A percentile compares a stretch with the other conserved stretches of the same genome.
Evolutionary conservation across 2,329 filamentous ascomycete species (phyloP).

Genomic region (Cercospora zeina): DNA sequence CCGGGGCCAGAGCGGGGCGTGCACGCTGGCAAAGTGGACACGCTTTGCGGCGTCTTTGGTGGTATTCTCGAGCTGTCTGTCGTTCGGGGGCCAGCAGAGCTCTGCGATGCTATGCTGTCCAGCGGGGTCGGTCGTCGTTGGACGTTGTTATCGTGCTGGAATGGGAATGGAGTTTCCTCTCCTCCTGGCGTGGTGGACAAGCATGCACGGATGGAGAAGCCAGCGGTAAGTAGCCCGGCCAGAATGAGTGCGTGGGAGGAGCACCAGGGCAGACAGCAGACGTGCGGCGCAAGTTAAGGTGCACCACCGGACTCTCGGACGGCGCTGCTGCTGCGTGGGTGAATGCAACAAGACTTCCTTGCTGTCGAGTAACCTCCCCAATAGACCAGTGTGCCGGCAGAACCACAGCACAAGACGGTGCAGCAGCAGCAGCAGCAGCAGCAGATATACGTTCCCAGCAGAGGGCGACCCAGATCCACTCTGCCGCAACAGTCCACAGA

Average conservation of each 20-base stretch:
- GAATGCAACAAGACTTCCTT: conserved; percentile 36
- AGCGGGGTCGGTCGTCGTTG: conserved; percentile 18
- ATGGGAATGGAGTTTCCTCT: conserved; percentile 8
- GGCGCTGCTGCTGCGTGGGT: conserved; percentile 26
- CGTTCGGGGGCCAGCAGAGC: too few species aligned
- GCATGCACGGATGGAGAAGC: conserved; percentile 22
- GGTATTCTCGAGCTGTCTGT: neutral
- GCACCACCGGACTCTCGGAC: conserved; percentile 34
- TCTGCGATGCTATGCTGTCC: conserved; percentile 27
- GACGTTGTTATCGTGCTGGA: conserved; percentile 11
- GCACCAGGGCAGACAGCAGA: conserved; percentile 20
- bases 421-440: conserved; percentile 21
- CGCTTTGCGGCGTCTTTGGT: neutral
- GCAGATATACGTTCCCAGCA: conserved; percentile 30
- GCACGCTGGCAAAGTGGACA: conserved; percentile 20
- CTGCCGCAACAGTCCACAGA: conserved; percentile 22
- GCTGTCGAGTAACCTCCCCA: conserved; percentile 39
- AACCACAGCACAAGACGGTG: conserved; percentile 22
- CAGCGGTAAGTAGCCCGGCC: conserved; percentile 3
- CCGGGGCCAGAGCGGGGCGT: conserved; percentile 35
- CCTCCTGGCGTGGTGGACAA: conserved; percentile 14
- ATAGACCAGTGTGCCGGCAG: conserved; percentile 26
- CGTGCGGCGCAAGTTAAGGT: conserved; percentile 19
- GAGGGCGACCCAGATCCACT: conserved; percentile 25
- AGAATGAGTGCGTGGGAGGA: conserved; percentile 12